Evolutionary conservation across 2,329 filamentous ascomycete species (phyloP).

Genomic region (Botrytis medusae): DNA sequence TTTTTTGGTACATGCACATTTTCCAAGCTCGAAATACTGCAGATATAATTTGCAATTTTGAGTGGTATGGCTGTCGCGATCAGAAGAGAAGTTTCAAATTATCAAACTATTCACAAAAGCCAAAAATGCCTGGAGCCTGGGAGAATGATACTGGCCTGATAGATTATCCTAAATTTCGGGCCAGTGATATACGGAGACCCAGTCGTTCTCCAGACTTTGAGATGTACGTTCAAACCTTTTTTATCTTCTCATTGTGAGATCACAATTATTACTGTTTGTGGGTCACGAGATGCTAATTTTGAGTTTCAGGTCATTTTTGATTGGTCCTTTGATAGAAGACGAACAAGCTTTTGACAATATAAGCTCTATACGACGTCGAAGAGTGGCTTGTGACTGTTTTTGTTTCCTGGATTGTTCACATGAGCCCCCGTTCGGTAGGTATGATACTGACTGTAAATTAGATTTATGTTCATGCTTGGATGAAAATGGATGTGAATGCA

Average conservation of each 20-base stretch:
- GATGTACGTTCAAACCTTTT: background rate
- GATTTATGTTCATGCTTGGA: background rate
- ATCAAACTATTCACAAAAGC: background rate
- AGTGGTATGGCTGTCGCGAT: background rate
- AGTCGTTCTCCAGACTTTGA: background rate
- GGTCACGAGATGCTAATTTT: background rate
- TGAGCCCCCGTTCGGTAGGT: background rate
- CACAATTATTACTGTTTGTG: no score
- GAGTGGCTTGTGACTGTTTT: accelerated
- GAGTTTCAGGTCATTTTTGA: background rate
- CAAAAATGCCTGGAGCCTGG: background rate
- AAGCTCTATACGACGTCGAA: background rate
- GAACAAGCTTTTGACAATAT: background rate
- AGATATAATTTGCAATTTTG: background rate
- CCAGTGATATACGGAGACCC: background rate
- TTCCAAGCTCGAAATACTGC: background rate
- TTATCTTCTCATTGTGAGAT: background rate
- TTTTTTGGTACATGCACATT: background rate
- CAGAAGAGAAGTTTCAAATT: background rate
- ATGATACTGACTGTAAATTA: background rate
- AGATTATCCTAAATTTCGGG: no score
- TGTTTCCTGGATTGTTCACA: background rate
- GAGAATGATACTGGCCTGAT: background rate
- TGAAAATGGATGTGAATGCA: background rate
- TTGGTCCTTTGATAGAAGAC: background rate